Percentiles rank a stretch among this genome's conserved stretches.
phyloP scores from a whole-genome alignment of 495 filamentous ascomycete species.

The Aspergillus leporis region DNA sequence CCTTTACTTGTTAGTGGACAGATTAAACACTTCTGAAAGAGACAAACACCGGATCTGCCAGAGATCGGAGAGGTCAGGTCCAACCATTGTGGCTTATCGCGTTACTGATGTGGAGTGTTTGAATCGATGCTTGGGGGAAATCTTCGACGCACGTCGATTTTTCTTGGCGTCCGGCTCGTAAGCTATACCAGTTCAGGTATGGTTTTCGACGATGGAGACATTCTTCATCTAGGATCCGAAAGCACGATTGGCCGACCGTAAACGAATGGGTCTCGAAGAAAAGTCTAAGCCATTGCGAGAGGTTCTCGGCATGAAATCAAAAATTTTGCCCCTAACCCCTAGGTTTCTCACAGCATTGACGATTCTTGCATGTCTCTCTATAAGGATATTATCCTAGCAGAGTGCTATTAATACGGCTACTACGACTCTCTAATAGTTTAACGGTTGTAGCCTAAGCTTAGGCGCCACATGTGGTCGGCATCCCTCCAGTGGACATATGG shows the following conservation, averaged over 20 bases:
- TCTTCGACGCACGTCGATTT: no score
- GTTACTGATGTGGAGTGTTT: neutral
- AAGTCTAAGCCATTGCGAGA: neutral
- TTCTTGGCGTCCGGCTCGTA: neutral
- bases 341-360: no score
- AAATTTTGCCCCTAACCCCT: no score
- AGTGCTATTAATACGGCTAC: no score
- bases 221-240: neutral
- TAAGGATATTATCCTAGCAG: no score
- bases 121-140: neutral
- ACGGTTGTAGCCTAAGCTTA: no score
- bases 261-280: neutral
- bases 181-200: conserved; percentile 5
- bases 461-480: no score
- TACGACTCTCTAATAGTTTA: no score
- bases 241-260: neutral
- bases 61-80: neutral
- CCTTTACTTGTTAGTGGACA: neutral
- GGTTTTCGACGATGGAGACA: conserved; percentile 4
- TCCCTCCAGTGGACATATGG: no score
- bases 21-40: neutral
- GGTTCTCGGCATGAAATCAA: neutral
- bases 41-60: neutral
- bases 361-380: no score
- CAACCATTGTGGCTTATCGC: neutral